Base-by-base conservation (phyloP, 306 rosid genomes). In the Rosa lucieae region DNA sequence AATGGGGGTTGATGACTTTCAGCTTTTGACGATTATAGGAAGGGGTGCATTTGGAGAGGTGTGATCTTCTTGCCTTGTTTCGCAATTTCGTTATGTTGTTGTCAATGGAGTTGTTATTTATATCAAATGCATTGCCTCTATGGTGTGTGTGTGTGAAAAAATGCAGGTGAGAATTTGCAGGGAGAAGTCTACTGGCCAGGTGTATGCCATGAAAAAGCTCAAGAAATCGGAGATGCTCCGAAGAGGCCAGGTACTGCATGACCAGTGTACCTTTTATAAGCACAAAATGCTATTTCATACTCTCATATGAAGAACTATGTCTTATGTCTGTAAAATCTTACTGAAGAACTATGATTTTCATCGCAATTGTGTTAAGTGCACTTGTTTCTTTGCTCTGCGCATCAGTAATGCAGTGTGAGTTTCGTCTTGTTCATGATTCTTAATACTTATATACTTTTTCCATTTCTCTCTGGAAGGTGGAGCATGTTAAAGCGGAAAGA, bases 11-110 rank as follows among this genome's bases (percentile, higher is more conserved):
- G 98, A 91, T 79, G 98, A 93, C 87, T 93, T 93, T 70, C 93
- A 91, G 76, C 94, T 88, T 37, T 78, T 93, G 84, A 93, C 96
- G 48, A 89, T 93, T 81, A 93, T 93, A 40, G 98, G 98, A 77
- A 89, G 90, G 88, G 98, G 98, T 72, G 98, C 96, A 70, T 93
- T 93, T 78, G 98, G 98, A 80, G 98, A 93, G 98, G 98, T 93
- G 48, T 67, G 67, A 5, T 67, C 13, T 49, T 72, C 42, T 15
- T 32, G 35, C 20, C 10, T 29, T 42, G 59, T 56, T 48, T 1
- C 8, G 5, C 5, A 10, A 14, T 61, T 9, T 7, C 5, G 2
- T 29, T 63, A 53, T 20, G 4, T 76, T 63, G 4, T 63, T 62
- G 61, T 63, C 6, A 20, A 4, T 46, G 10, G 62, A 66, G 40